Percentiles rank a stretch among this genome's conserved stretches.
Conservation (phyloP, 805 yeast species). For the Wickerhamiella australiensis region DNA sequence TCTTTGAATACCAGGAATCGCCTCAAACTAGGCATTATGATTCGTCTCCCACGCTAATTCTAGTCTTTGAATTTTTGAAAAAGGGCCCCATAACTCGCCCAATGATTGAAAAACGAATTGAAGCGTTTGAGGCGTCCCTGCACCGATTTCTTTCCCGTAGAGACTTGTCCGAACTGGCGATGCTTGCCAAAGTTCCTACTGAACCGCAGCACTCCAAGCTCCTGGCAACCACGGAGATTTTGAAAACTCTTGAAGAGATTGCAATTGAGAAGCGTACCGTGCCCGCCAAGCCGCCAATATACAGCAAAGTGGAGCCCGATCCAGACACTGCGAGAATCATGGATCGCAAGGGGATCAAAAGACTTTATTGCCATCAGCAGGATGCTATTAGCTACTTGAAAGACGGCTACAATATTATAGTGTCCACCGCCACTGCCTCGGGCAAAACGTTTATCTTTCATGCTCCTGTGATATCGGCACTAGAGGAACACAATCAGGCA, state of each 20-base stretch:
- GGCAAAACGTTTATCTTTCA: slow-evolving; percentile 93
- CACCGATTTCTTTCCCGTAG: slow-evolving; percentile 9
- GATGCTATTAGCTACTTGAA: slow-evolving; percentile 50
- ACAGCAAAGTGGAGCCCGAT: slow-evolving; percentile 19
- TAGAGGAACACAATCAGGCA: too few relatives aligned
- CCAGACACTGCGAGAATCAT: slow-evolving; percentile 34
- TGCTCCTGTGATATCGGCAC: slow-evolving; percentile 51
- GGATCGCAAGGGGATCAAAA: slow-evolving; percentile 36
- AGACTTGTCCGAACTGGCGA: slow-evolving; percentile 4
- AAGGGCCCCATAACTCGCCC: slow-evolving; percentile 28
- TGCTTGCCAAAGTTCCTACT: slow-evolving; percentile 1
- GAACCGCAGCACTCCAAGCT: not conserved
- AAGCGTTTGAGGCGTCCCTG: slow-evolving; percentile 15
- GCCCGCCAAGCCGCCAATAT: slow-evolving; percentile 16
- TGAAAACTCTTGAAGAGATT: slow-evolving; percentile 30
- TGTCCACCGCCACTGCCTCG: slow-evolving; percentile 91
- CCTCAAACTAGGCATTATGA: slow-evolving; percentile 32
- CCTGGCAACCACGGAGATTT: not conserved
- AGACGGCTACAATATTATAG: slow-evolving; percentile 55
- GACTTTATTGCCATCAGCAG: slow-evolving; percentile 71
- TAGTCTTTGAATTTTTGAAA: slow-evolving; percentile 73
- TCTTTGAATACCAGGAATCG: slow-evolving; percentile 66
- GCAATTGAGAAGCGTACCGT: slow-evolving; percentile 53
- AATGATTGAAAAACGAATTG: slow-evolving; percentile 15
- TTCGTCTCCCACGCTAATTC: slow-evolving; percentile 36